These are phyloP conservation scores for Phialophora expanda DNA, from an alignment of 2,329 filamentous ascomycete species.

Conservation along the genomic window DNA sequence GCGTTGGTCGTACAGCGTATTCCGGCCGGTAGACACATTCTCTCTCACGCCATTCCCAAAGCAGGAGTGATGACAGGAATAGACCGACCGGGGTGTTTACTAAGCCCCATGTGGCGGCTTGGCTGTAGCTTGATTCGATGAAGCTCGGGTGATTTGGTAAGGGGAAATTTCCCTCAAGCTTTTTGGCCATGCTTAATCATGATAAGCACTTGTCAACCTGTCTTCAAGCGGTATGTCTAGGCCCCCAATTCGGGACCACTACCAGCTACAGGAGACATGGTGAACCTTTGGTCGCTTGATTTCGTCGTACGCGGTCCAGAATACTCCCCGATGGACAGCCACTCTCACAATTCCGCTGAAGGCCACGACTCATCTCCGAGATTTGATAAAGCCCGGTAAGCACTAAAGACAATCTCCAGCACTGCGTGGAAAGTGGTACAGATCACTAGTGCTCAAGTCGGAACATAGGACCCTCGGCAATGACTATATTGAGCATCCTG, in stretches of 20 bases:
- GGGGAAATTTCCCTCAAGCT: background rate
- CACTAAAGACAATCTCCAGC: background rate
- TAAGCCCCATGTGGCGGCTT: background rate
- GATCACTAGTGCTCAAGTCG: background rate
- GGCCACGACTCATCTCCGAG: background rate
- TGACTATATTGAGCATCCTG: background rate
- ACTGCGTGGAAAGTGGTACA: background rate
- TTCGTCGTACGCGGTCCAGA: background rate
- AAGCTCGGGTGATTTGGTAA: background rate
- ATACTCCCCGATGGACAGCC: too few relatives aligned
- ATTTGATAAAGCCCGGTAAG: background rate
- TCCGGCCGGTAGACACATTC: background rate
- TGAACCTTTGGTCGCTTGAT: background rate
- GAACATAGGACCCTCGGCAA: background rate
- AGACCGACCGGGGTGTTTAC: background rate
- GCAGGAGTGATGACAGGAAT: background rate
- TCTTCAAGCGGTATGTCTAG: background rate
- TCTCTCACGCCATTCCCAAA: background rate
- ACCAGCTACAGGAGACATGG: background rate
- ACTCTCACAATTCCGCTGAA: too few relatives aligned
- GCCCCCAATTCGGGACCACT: too few relatives aligned
- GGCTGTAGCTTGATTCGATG: background rate
- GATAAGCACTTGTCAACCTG: background rate
- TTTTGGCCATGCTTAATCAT: background rate
- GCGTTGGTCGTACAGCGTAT: background rate